Conservation (phyloP, 2,329 filamentous ascomycete species). For the Hortaea werneckii region DNA sequence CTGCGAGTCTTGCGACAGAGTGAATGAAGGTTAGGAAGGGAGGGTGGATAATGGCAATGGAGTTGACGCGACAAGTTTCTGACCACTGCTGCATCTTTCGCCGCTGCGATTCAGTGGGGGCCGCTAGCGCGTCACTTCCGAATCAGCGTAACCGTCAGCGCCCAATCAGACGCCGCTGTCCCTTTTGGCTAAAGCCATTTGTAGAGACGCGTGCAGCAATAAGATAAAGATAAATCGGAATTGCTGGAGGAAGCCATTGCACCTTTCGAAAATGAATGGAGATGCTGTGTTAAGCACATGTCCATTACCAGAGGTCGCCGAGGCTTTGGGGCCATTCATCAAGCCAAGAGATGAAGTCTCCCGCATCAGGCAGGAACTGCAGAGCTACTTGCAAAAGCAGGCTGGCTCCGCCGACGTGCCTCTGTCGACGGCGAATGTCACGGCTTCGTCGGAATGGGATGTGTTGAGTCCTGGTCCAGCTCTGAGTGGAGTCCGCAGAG, state of each 20-base stretch:
- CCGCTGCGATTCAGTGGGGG: neutral
- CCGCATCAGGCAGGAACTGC: conserved; percentile 17
- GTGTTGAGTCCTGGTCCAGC: conserved; percentile 6
- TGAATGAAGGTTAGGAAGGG: neutral
- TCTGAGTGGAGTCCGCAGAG: conserved; percentile 19
- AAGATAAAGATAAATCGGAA: no score
- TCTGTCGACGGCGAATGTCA: conserved; percentile 5
- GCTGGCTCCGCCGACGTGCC: conserved; percentile 2
- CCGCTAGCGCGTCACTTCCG: neutral
- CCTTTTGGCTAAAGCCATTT: neutral
- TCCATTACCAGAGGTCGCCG: conserved; percentile 21
- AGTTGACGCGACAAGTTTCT: neutral
- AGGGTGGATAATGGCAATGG: neutral
- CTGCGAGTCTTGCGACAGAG: neutral
- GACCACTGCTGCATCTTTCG: neutral
- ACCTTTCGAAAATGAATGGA: no score
- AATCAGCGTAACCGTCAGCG: neutral
- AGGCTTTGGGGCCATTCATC: conserved; percentile 21
- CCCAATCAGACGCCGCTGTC: neutral
- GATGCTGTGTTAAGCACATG: conserved; percentile 2
- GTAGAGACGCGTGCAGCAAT: no score
- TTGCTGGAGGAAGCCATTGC: no score
- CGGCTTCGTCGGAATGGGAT: neutral
- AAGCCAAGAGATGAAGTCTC: conserved; percentile 18
- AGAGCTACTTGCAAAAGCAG: conserved; percentile 15